phyloP scores from a whole-genome alignment of 306 rosid species.

The Vigna mungo region DNA sequence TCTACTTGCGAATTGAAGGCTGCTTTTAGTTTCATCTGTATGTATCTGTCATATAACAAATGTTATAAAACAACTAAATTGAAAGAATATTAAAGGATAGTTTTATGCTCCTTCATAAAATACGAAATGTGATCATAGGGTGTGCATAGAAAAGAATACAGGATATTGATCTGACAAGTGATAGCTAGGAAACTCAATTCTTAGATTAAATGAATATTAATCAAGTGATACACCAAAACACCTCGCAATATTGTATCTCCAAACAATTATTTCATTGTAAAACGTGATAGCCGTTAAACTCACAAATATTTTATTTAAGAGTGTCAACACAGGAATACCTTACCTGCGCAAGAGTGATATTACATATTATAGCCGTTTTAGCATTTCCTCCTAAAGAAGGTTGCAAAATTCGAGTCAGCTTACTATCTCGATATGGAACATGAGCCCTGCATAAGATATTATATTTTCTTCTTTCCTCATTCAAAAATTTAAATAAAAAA shows the following conservation, averaged over 20 bases:
- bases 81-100: slow-evolving; percentile 14
- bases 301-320: slow-evolving; percentile 6
- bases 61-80: slow-evolving; percentile 43
- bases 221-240: slow-evolving; percentile 20
- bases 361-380: slow-evolving; percentile 94
- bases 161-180: slow-evolving; percentile 5
- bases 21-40: slow-evolving; percentile 96
- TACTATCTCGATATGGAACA: slow-evolving; percentile 98
- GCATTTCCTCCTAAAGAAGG: slow-evolving; percentile 98
- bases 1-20: slow-evolving; percentile 97
- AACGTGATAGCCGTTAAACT: slow-evolving; percentile 17
- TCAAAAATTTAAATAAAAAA: slow-evolving; percentile 30
- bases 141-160: slow-evolving; percentile 19
- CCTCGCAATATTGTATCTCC: neutral
- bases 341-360: slow-evolving; percentile 94
- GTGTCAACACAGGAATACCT: slow-evolving; percentile 24
- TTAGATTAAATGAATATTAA: slow-evolving; percentile 11
- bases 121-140: slow-evolving; percentile 12
- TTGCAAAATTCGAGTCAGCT: slow-evolving; percentile 95
- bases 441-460: slow-evolving; percentile 75
- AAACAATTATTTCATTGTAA: slow-evolving; percentile 28
- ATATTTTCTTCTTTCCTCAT: slow-evolving; percentile 23
- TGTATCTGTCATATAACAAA: slow-evolving; percentile 72
- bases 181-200: slow-evolving; percentile 20
- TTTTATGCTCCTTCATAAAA: neutral